Base-by-base conservation (phyloP, 2,329 filamentous ascomycete genomes). In the Cladophialophora yegresii region DNA sequence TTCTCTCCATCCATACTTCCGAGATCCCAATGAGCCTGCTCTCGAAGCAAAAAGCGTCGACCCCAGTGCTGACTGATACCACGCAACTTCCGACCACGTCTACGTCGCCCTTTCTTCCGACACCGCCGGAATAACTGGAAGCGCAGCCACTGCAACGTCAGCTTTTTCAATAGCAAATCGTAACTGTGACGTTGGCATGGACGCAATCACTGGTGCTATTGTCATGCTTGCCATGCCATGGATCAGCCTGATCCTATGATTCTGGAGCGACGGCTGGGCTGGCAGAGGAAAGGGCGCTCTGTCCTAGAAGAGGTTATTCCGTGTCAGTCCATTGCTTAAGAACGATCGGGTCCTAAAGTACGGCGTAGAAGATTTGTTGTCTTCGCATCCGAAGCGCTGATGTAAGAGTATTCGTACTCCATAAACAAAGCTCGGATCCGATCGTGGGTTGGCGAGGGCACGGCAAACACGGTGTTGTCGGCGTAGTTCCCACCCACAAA, bases 401-500 rank as follows among this genome's bases (percentile, higher is more conserved):
- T 26, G 47, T 28, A 28, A 13, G 40, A 43, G n/a, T 43, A 12
- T 8, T n/a, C n/a, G n/a, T n/a, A n/a, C n/a, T n/a, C n/a, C n/a
- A n/a, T n/a, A n/a, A n/a, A 23, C 20, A 50, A 50, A 1, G 47
- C 47, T 26, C 47, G 47, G 47, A 50, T 50, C 47, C 47, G 47
- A 50, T 13, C 23, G 20, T 12, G 22, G 22, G 26, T 28, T 28
- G 26, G 26, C 26, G 26, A 28, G 16, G 23, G 47, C 47, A 50
- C 47, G 47, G 47, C 16, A 50, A 50, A 50, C 47, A 50, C 47
- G 47, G 47, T 22, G 47, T 50, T 50, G 20, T 50, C 47, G 36
- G 36, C 36, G 22, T 50, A 28, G 47, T 28, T 16, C 47, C 47
- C 9, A 43, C 20, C 47, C 20, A 26, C 13, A 50, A 49, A 50